Conservation (phyloP, 176 grass and related monocot genomes). For the Oryza meridionalis region DNA sequence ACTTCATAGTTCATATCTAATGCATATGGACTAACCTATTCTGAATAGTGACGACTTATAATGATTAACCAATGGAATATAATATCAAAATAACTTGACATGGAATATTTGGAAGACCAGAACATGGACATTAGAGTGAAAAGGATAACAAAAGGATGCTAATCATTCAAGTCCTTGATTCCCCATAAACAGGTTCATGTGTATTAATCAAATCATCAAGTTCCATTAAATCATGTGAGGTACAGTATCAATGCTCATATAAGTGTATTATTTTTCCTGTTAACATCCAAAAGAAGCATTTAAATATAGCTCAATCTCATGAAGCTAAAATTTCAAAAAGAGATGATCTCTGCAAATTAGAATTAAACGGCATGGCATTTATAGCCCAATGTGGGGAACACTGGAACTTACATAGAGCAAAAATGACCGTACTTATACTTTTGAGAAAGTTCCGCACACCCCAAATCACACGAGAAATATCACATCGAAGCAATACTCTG, state of each 20-base stretch:
- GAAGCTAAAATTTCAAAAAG: neutral
- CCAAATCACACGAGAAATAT: neutral
- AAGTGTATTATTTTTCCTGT: neutral
- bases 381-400: neutral
- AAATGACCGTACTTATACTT: neutral
- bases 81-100: slow-evolving; percentile 16
- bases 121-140: neutral
- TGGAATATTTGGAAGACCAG: neutral
- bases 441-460: neutral
- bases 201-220: neutral
- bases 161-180: neutral
- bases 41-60: neutral
- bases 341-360: neutral
- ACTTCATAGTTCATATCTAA: neutral
- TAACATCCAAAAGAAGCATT: neutral
- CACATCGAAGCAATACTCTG: neutral
- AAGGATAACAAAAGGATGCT: neutral
- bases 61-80: neutral
- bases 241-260: neutral
- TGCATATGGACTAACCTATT: neutral
- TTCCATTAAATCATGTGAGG: neutral
- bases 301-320: neutral
- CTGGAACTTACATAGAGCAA: neutral
- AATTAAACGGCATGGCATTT: neutral
- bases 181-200: neutral